These are phyloP conservation scores for Heritiera fomes DNA, from an alignment of 345 rosid genomes.

Conservation along the genomic window DNA sequence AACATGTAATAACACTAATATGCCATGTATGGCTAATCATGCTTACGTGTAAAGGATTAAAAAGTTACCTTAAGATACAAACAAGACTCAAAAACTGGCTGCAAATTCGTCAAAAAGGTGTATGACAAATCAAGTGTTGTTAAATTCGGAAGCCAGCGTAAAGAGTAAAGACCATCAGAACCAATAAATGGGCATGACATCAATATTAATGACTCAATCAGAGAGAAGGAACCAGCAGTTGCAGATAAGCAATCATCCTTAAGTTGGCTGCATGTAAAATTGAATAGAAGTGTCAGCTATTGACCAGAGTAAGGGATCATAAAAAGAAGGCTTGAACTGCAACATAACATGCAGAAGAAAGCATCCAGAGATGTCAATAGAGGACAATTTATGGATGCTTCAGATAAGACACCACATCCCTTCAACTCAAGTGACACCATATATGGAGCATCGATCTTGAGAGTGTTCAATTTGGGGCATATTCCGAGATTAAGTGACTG, in stretches of 20 bases:
- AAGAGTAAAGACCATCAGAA: too few species aligned
- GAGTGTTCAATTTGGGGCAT: conserved; percentile 80
- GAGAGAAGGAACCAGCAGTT: conserved; percentile 71
- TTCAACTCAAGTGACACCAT: too few species aligned
- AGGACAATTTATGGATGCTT: too few species aligned
- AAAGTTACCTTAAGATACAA: conserved; percentile 70
- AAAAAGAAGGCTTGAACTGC: background rate
- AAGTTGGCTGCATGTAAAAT: conserved; percentile 62
- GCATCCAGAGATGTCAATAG: conserved; percentile 84
- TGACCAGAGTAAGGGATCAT: too few species aligned
- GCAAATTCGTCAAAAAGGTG: conserved; percentile 79
- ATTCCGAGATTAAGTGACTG: conserved; percentile 83
- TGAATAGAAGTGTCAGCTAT: conserved; percentile 19
- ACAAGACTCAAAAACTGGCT: conserved; percentile 83
- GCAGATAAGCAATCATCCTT: conserved; percentile 86
- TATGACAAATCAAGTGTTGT: conserved; percentile 83
- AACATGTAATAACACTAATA: background rate
- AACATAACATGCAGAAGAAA: conserved; percentile 82
- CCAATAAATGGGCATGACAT: too few species aligned
- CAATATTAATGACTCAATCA: conserved; percentile 76
- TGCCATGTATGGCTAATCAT: background rate
- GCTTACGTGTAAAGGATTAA: background rate
- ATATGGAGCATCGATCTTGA: conserved; percentile 68
- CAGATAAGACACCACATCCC: too few species aligned
- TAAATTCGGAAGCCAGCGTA: conserved; percentile 58